A percentile compares a stretch with the other conserved stretches of the same genome.
Evolutionary conservation across 306 rosid genomes (phyloP).

Genomic region (Ammopiptanthus mongolicus): DNA sequence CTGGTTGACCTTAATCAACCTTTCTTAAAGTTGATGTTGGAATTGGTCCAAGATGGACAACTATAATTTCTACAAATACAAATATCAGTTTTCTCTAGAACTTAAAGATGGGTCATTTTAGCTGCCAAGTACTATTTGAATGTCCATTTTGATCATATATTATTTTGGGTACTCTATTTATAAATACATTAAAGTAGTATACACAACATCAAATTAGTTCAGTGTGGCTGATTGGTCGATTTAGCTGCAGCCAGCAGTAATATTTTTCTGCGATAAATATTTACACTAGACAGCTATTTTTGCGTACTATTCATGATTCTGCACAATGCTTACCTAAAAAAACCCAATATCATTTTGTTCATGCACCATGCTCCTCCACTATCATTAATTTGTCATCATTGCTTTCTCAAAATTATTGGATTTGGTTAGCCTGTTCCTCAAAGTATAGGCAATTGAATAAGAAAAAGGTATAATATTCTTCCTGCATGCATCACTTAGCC

Average conservation of each 20-base stretch:
- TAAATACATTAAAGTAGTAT: no score
- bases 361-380: not conserved
- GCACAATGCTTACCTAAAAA: not conserved
- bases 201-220: no score
- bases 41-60: not conserved
- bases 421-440: conserved; percentile 14
- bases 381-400: conserved; percentile 13
- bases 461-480: not conserved
- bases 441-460: conserved; percentile 3
- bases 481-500: not conserved
- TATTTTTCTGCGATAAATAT: no score
- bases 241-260: no score
- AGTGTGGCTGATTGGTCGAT: no score
- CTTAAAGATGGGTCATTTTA: not conserved
- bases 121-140: not conserved
- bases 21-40: not conserved
- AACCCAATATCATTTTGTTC: not conserved
- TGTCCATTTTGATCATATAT: not conserved
- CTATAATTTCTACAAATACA: not conserved
- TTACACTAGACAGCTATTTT: no score
- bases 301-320: not conserved
- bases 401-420: conserved; percentile 15
- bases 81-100: not conserved
- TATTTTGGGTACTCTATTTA: no score
- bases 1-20: not conserved